These are phyloP conservation scores for Geranomyces michiganensis DNA, from an alignment of 192 early-diverging fungal genomes.

Conservation along the genomic window DNA sequence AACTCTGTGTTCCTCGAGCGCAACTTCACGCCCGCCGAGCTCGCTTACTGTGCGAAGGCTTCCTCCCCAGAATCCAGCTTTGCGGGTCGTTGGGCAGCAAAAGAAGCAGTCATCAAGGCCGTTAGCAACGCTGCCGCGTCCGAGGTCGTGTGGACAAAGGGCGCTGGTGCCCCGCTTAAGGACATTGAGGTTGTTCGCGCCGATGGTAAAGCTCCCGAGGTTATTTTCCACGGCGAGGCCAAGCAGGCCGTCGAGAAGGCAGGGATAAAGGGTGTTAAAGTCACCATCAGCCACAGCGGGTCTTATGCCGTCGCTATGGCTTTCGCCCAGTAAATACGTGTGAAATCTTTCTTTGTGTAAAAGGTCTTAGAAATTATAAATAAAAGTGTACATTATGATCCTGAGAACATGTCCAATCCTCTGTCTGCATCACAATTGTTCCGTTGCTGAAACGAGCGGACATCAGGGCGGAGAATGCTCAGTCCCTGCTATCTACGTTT, in stretches of 20 bases:
- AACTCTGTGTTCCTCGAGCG: slow-evolving; percentile 87
- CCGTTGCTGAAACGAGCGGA: too few species aligned
- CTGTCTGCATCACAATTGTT: too few species aligned
- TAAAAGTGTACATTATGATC: too few species aligned
- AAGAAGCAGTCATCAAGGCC: slow-evolving; percentile 96
- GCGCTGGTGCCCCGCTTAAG: slow-evolving; percentile 80
- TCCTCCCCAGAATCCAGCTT: slow-evolving; percentile 81
- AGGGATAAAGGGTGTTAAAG: slow-evolving; percentile 76
- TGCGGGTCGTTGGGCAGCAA: slow-evolving; percentile 94
- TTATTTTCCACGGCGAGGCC: slow-evolving; percentile 81
- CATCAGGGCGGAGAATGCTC: too few species aligned
- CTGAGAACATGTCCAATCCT: too few species aligned
- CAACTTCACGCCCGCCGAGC: slow-evolving; percentile 86
- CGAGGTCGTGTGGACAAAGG: slow-evolving; percentile 72
- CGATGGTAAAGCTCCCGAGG: slow-evolving; percentile 75
- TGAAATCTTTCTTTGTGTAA: neutral
- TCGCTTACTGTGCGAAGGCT: slow-evolving; percentile 71
- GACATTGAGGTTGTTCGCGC: slow-evolving; percentile 85
- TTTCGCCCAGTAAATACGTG: slow-evolving; percentile 31
- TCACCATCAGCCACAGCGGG: slow-evolving; percentile 92
- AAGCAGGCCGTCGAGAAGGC: slow-evolving; percentile 69
- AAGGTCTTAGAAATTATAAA: too few species aligned
- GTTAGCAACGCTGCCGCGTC: slow-evolving; percentile 65
- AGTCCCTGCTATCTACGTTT: too few species aligned
- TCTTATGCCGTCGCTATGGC: slow-evolving; percentile 89